Percentiles rank a stretch among this genome's conserved stretches.
Evolutionary conservation across 192 early-diverging fungal genomes (phyloP).

Genomic region (Kickxella alabastrina): DNA sequence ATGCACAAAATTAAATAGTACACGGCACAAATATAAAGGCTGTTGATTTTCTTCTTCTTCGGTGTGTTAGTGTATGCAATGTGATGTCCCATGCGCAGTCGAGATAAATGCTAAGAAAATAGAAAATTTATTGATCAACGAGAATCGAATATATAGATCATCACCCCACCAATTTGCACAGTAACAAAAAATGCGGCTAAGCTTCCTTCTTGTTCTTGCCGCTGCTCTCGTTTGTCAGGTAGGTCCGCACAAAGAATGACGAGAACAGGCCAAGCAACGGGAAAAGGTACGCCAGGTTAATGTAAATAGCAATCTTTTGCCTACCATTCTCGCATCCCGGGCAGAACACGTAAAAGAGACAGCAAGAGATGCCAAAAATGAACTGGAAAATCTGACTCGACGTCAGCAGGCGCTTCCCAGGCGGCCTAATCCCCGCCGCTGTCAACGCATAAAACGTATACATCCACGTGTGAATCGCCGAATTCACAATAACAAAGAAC

Average conservation of each 20-base stretch:
- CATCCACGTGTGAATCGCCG: slow-evolving; percentile 87
- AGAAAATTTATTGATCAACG: background rate
- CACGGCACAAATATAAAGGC: too few relatives aligned
- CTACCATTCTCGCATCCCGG: slow-evolving; percentile 59
- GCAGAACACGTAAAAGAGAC: slow-evolving; percentile 65
- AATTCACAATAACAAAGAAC: slow-evolving; percentile 79
- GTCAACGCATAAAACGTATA: slow-evolving; percentile 80
- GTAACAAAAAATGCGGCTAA: background rate
- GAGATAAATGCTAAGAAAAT: too few relatives aligned
- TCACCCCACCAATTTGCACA: background rate
- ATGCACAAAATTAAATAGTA: too few relatives aligned
- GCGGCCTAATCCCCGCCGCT: slow-evolving; percentile 66
- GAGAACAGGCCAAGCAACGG: slow-evolving; percentile 77
- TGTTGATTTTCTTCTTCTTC: too few relatives aligned
- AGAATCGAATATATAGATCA: background rate
- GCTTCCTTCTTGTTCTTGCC: slow-evolving; percentile 2
- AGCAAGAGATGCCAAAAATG: slow-evolving; percentile 65
- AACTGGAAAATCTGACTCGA: slow-evolving; percentile 86
- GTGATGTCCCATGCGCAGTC: too few relatives aligned
- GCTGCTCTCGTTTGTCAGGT: slow-evolving; percentile 22
- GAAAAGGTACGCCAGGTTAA: slow-evolving; percentile 71
- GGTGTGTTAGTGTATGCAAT: too few relatives aligned
- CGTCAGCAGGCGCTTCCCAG: slow-evolving; percentile 78
- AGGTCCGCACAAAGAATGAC: slow-evolving; percentile 72
- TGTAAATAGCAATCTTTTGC: slow-evolving; percentile 61